phyloP scores from a whole-genome alignment of 768 basidiomycete species.

The Pholiota conissans region DNA sequence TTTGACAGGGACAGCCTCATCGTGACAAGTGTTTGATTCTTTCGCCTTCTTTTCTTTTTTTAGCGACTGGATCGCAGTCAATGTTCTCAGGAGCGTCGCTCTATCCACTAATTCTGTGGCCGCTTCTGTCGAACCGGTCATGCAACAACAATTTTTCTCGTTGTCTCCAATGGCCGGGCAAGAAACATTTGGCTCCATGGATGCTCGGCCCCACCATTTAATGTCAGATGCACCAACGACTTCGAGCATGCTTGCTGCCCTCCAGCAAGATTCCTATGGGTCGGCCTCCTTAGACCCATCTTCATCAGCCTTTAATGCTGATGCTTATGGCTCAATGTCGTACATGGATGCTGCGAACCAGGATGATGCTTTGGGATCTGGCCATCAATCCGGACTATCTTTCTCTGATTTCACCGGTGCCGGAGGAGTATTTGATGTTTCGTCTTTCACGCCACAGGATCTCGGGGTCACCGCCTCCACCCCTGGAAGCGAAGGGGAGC shows the following conservation, averaged over 20 bases:
- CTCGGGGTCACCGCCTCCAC: conserved; percentile 57
- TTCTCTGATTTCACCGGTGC: conserved; percentile 71
- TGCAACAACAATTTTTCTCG: conserved; percentile 87
- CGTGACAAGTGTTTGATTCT: conserved; percentile 8
- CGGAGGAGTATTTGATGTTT: conserved; percentile 68
- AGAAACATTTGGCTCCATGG: conserved; percentile 70
- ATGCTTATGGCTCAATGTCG: conserved; percentile 67
- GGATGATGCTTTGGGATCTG: conserved; percentile 59
- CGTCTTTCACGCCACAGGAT: conserved; percentile 66
- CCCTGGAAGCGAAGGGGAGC: conserved; percentile 58
- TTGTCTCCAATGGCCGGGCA: conserved; percentile 90
- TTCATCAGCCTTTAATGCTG: conserved; percentile 60
- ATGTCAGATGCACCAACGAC: conserved; percentile 86
- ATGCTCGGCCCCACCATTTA: conserved; percentile 57
- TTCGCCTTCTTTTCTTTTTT: conserved; percentile 12
- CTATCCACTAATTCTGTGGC: conserved; percentile 90
- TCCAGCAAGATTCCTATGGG: conserved; percentile 76
- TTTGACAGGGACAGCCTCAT: conserved; percentile 13
- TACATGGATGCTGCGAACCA: conserved; percentile 76
- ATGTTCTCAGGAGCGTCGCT: conserved; percentile 83
- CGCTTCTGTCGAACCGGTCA: conserved; percentile 87
- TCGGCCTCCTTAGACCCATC: conserved; percentile 65
- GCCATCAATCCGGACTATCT: conserved; percentile 63
- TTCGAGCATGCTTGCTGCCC: conserved; percentile 87
- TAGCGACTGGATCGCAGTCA: conserved; percentile 91